Evolutionary conservation across 1,139 yeast species (phyloP).

Genomic region (Suhomyces chickasaworum): DNA sequence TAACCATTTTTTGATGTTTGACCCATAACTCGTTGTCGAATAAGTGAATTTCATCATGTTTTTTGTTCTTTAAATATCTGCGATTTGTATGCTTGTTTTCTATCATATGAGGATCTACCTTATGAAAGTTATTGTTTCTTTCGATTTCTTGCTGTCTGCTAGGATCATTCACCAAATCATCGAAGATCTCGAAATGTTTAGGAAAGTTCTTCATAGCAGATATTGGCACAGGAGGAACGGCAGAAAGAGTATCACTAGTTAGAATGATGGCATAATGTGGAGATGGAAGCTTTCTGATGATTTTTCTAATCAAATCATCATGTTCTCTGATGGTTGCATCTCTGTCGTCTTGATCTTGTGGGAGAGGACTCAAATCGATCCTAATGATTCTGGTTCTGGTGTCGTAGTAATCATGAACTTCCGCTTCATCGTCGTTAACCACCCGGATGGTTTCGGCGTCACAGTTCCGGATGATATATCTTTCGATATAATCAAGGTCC

Average conservation of each 20-base stretch:
- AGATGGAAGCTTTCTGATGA: constrained; percentile 66
- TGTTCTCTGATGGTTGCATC: constrained; percentile 31
- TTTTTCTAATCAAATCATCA: constrained; percentile 54
- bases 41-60: constrained; percentile 40
- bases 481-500: constrained; percentile 51
- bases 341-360: constrained; percentile 32
- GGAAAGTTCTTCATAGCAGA: constrained; percentile 32
- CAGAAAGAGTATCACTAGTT: constrained; percentile 37
- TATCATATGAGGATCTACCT: constrained; percentile 38
- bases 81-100: constrained; percentile 35
- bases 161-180: constrained; percentile 49
- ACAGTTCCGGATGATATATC: constrained; percentile 48
- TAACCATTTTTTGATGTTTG: constrained; percentile 41
- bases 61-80: constrained; percentile 34
- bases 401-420: constrained; percentile 54
- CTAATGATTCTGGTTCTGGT: constrained; percentile 59
- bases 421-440: constrained; percentile 42
- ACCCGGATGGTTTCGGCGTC: constrained; percentile 46
- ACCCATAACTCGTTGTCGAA: constrained; percentile 43
- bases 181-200: constrained; percentile 42
- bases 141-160: constrained; percentile 54
- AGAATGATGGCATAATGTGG: constrained; percentile 60
- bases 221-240: constrained; percentile 36
- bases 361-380: constrained; percentile 54
- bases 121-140: constrained; percentile 48